Conservation (phyloP, 768 basidiomycete species). For the Pisolithus marmoratus region DNA sequence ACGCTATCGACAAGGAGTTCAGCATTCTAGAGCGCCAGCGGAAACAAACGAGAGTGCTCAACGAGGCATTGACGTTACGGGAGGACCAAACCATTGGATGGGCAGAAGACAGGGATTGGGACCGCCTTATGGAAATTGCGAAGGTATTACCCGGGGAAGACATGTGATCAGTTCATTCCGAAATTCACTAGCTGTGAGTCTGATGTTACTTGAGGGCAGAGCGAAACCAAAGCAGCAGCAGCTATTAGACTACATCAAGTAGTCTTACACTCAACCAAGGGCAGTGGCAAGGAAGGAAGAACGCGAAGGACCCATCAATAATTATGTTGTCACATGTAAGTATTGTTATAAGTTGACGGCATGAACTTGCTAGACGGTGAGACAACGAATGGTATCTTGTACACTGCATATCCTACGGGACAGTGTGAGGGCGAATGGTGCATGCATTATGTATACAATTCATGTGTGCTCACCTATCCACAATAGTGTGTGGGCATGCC, state of each 20-base stretch:
- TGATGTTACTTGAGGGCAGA: not conserved
- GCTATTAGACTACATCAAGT: not conserved
- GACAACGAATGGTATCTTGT: not conserved
- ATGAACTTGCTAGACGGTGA: not conserved
- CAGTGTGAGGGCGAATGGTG: too few relatives aligned
- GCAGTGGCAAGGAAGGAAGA: not conserved
- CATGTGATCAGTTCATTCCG: not conserved
- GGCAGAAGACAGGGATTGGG: slow-evolving; percentile 51
- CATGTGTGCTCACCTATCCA: too few relatives aligned
- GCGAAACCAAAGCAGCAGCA: too few relatives aligned
- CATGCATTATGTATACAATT: too few relatives aligned
- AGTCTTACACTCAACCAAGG: not conserved
- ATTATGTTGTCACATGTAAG: not conserved
- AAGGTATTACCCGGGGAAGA: slow-evolving; percentile 24
- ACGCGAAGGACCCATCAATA: too few relatives aligned
- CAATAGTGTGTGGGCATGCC: too few relatives aligned
- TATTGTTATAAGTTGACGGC: not conserved
- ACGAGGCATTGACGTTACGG: slow-evolving; percentile 43
- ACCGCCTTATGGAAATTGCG: slow-evolving; percentile 38
- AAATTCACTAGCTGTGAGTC: not conserved
- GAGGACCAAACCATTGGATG: slow-evolving; percentile 50
- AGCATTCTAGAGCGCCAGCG: slow-evolving; percentile 34
- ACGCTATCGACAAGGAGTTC: slow-evolving; percentile 42
- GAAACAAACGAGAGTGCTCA: slow-evolving; percentile 26
- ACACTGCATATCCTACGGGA: too few relatives aligned